A percentile compares a stretch with the other conserved stretches of the same genome.
Evolutionary conservation across 2,329 filamentous ascomycete genomes (phyloP).

Genomic region (Phialocephala sp.): DNA sequence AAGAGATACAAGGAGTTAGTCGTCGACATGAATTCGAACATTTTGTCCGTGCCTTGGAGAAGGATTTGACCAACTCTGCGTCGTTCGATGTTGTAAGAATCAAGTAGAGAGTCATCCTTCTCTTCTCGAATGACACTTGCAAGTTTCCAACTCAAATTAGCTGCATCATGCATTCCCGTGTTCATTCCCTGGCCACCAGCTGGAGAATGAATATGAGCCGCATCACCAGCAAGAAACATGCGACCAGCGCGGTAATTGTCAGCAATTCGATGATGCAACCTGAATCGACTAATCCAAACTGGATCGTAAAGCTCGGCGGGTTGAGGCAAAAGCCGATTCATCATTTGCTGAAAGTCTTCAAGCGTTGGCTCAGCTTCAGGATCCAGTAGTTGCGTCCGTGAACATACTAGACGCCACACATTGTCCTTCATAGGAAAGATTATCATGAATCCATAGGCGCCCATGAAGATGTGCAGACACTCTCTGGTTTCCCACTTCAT

Average conservation of each 20-base stretch:
- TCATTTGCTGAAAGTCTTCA: conserved; percentile 43
- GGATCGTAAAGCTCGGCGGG: conserved; percentile 37
- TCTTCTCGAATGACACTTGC: conserved; percentile 45
- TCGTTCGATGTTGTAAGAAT: conserved; percentile 55
- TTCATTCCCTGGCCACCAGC: conserved; percentile 48
- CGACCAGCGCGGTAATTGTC: conserved; percentile 50
- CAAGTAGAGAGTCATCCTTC: conserved; percentile 48
- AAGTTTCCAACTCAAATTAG: conserved; percentile 47
- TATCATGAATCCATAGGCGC: conserved; percentile 46
- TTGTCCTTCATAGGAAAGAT: conserved; percentile 43
- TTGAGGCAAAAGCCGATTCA: conserved; percentile 41
- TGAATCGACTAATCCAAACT: conserved; percentile 52
- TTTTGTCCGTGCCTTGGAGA: conserved; percentile 48
- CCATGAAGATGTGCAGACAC: conserved; percentile 39
- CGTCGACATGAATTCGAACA: conserved; percentile 48
- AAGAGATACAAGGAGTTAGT: conserved; percentile 44
- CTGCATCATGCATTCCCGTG: conserved; percentile 45
- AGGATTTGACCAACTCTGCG: conserved; percentile 52
- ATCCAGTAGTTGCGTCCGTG: conserved; percentile 20
- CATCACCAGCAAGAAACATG: conserved; percentile 45
- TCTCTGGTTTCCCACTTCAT: conserved; percentile 32
- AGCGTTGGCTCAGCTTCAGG: conserved; percentile 37
- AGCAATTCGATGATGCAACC: conserved; percentile 51
- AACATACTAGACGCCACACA: conserved; percentile 41
- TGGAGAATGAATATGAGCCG: conserved; percentile 46